Conservation (phyloP, 2,329 filamentous ascomycete species). For the Ascochyta clinopodiicola region DNA sequence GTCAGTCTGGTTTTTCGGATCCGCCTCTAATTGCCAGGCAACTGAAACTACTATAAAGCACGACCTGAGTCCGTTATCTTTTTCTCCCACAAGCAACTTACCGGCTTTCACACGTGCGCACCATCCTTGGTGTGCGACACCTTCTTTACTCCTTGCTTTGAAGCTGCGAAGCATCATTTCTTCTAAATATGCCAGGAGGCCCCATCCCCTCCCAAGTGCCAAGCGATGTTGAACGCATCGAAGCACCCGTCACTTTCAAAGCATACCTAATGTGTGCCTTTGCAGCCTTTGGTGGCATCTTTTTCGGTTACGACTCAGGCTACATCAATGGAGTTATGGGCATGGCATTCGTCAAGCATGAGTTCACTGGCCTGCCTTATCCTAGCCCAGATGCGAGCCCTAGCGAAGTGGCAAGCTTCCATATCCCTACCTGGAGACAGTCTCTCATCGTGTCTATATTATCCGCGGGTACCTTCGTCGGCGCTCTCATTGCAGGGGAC, state of each 20-base stretch:
- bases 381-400: constrained; percentile 57
- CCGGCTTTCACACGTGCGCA: too few relatives aligned
- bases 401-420: constrained; percentile 60
- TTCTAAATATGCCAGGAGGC: too few relatives aligned
- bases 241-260: constrained; percentile 57
- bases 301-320: constrained; percentile 79
- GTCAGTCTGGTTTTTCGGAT: too few relatives aligned
- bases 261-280: constrained; percentile 57
- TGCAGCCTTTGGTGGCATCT: constrained; percentile 62
- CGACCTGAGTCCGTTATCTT: too few relatives aligned
- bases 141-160: too few relatives aligned
- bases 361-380: constrained; percentile 43
- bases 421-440: constrained; percentile 46
- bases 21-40: too few relatives aligned
- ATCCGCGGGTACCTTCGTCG: constrained; percentile 79
- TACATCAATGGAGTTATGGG: constrained; percentile 73
- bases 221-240: constrained; percentile 64
- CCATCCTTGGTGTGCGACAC: too few relatives aligned
- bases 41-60: too few relatives aligned
- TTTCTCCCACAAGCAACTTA: too few relatives aligned
- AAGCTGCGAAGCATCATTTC: too few relatives aligned
- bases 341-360: constrained; percentile 49
- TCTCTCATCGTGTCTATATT: constrained; percentile 76
- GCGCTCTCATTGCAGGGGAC: constrained; percentile 64
- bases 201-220: too few relatives aligned